Evolutionary conservation across 2,329 filamentous ascomycete species (phyloP).

Genomic region (Penicillium hordei): DNA sequence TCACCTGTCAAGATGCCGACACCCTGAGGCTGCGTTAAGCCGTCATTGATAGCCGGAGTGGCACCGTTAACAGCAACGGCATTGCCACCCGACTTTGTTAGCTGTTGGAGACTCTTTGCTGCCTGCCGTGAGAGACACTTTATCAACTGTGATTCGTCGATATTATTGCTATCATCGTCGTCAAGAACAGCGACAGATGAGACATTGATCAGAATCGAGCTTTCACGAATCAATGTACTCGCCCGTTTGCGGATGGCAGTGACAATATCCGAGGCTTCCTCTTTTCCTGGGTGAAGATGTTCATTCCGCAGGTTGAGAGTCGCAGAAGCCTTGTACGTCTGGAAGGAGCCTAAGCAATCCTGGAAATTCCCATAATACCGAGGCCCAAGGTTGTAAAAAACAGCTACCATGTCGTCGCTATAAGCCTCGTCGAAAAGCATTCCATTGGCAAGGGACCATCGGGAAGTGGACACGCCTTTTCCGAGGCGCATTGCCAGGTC

Average conservation of each 20-base stretch:
- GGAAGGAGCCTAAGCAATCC: slow-evolving; percentile 90
- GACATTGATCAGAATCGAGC: slow-evolving; percentile 77
- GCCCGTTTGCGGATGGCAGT: slow-evolving; percentile 84
- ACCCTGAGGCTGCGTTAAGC: slow-evolving; percentile 76
- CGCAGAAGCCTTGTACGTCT: slow-evolving; percentile 93
- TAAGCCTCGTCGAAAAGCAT: slow-evolving; percentile 84
- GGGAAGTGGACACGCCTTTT: slow-evolving; percentile 69
- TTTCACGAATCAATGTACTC: slow-evolving; percentile 76
- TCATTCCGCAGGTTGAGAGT: slow-evolving; percentile 89
- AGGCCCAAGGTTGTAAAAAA: slow-evolving; percentile 85
- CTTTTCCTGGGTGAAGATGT: slow-evolving; percentile 81
- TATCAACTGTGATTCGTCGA: slow-evolving; percentile 71
- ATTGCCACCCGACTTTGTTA: slow-evolving; percentile 71
- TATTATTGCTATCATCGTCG: slow-evolving; percentile 71
- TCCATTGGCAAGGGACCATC: slow-evolving; percentile 86
- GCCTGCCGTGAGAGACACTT: slow-evolving; percentile 73
- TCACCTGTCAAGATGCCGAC: slow-evolving; percentile 79
- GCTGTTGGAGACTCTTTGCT: slow-evolving; percentile 64
- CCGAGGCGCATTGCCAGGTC: slow-evolving; percentile 78
- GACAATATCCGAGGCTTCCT: slow-evolving; percentile 88
- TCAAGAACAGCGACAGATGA: slow-evolving; percentile 77
- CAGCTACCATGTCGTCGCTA: slow-evolving; percentile 87
- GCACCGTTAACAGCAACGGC: slow-evolving; percentile 85
- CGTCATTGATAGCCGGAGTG: slow-evolving; percentile 82
- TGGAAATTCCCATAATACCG: slow-evolving; percentile 96